phyloP scores from a whole-genome alignment of 108 stramenopile species.

The Seminavis robusta region DNA sequence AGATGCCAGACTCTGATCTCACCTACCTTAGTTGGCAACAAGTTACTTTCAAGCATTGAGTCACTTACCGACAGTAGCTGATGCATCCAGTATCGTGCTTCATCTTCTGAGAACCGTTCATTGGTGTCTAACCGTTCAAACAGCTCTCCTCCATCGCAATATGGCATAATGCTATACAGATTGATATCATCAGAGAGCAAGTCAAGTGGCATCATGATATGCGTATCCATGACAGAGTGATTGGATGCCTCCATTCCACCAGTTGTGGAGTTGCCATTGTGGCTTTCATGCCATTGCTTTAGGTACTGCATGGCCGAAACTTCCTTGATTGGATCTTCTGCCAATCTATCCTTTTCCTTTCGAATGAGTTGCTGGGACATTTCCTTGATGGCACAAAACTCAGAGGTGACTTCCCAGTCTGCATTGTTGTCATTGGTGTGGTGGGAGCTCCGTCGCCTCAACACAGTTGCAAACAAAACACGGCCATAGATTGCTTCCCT shows the following conservation, averaged over 20 bases:
- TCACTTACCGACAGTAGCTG: conserved; percentile 75
- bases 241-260: conserved; percentile 17
- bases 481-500: conserved; percentile 82
- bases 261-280: conserved; percentile 10
- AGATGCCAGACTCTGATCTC: no score
- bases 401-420: conserved; percentile 78
- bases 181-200: conserved; percentile 75
- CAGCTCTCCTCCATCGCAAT: conserved; percentile 86
- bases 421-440: conserved; percentile 10
- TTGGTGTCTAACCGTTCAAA: conserved; percentile 76
- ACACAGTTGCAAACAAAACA: conserved; percentile 66
- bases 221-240: conserved; percentile 46
- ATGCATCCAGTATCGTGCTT: conserved; percentile 83
- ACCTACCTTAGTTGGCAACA: no score
- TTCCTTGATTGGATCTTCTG: conserved; percentile 84
- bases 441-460: conserved; percentile 57
- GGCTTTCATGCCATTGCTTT: conserved; percentile 30
- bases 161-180: conserved; percentile 88
- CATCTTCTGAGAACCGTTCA: conserved; percentile 68
- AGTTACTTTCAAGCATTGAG: background rate
- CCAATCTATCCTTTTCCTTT: conserved; percentile 49
- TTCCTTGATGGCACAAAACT: conserved; percentile 80
- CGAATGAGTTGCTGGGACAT: conserved; percentile 81
- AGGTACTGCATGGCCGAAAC: conserved; percentile 85
- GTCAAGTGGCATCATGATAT: conserved; percentile 81